Evolutionary conservation across 331 rosid species (phyloP), one percentile per base, ranked within the genome.

Genomic region (Acacia pycnantha): DNA sequence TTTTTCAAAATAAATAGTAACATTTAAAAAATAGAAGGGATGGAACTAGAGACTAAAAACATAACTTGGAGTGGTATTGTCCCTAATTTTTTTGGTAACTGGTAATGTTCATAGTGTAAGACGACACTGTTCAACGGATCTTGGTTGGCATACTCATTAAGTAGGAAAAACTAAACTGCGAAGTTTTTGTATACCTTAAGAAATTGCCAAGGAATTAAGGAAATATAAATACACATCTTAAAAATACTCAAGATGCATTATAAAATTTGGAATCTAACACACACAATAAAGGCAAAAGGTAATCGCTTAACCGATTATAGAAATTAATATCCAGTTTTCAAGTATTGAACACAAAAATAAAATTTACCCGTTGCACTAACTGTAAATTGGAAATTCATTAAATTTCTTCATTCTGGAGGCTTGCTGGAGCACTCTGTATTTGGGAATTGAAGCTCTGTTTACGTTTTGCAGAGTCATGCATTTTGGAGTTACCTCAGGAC

Each of bases 401-500:
- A n/a, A 16, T 21, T 54, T 54, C 11, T 54, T 19, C 26, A 19
- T 54, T 54, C 61, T 54, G 4, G 3, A 8, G 26, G 11, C 26
- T 6, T 54, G 56, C 8, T 18, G n/a, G 4, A 4, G 56, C 56
- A 18, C 77, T 48, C 24, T 5, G 19, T 61, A 44, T 27, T 27
- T 58, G 41, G n/a, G 47, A 71, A 80, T 40, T 80, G 48, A 80
- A 53, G 26, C n/a, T 22, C 4, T 84, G 33, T 66, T 83, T 64
- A 24, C 24, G 11, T 77, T 54, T 10, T 66, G 44, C 82, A 88
- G 95, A 88, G 67, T 83, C 73, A 1, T 76, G 90, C 73, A 59
- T 92, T 59, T 44, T 93, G 83, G 90, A 89, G 37, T 29, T 85
- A 4, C 22, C 92, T 2, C 62, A 85, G 71, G 83, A 79, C 64